These are phyloP conservation scores for Pythium monospermum DNA, from an alignment of 352 stramenopile genomes.

Conservation along the genomic window DNA sequence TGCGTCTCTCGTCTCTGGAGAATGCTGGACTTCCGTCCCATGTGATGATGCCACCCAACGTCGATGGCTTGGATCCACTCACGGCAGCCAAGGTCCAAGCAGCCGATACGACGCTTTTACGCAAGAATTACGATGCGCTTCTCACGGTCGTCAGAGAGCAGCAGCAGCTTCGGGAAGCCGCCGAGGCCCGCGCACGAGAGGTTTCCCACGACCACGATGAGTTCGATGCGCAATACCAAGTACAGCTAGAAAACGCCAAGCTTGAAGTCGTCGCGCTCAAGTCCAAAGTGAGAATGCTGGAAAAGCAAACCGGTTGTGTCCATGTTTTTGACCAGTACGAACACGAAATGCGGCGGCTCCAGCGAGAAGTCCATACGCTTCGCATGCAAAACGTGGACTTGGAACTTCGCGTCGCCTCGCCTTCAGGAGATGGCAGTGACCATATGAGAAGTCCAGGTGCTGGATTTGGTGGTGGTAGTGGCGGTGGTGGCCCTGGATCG, in stretches of 20 bases:
- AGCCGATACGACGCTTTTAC: slow-evolving; percentile 54
- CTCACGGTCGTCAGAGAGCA: slow-evolving; percentile 74
- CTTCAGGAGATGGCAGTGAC: background rate
- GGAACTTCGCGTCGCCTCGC: slow-evolving; percentile 32
- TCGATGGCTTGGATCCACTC: slow-evolving; percentile 46
- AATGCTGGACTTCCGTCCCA: slow-evolving; percentile 23
- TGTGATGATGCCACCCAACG: slow-evolving; percentile 33
- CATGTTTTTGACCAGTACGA: slow-evolving; percentile 77
- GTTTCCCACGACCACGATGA: slow-evolving; percentile 50
- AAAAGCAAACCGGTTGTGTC: slow-evolving; percentile 38
- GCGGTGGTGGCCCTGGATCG: slow-evolving; percentile 8
- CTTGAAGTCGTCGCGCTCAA: slow-evolving; percentile 49
- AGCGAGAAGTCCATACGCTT: slow-evolving; percentile 51
- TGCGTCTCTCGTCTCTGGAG: slow-evolving; percentile 4
- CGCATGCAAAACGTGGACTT: slow-evolving; percentile 57
- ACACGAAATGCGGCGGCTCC: slow-evolving; percentile 44
- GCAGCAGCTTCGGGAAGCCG: slow-evolving; percentile 49
- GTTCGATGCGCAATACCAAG: slow-evolving; percentile 40
- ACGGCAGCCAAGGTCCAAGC: slow-evolving; percentile 50
- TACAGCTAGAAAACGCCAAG: slow-evolving; percentile 80
- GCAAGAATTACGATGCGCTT: slow-evolving; percentile 75
- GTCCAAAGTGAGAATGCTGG: slow-evolving; percentile 63
- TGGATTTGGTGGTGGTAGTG: background rate
- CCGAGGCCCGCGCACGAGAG: slow-evolving; percentile 39
- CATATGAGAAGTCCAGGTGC: too few relatives aligned